These are phyloP conservation scores for Rostrohypoxylon terebratum DNA, from an alignment of 495 filamentous ascomycete species.

Conservation along the genomic window DNA sequence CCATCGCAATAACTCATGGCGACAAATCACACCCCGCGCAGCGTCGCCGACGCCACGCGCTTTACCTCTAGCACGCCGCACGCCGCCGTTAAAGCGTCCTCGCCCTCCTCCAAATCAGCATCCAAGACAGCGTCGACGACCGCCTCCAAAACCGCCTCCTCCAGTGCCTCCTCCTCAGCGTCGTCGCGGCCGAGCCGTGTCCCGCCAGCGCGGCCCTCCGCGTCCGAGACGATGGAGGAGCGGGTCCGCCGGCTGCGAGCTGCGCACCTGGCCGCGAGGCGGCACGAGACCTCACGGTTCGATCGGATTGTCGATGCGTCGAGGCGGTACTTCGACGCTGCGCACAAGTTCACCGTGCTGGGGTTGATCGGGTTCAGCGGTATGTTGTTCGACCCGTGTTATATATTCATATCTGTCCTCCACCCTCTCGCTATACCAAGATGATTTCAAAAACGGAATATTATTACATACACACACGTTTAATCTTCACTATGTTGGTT, in stretches of 20 bases:
- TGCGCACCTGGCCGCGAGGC: slow-evolving; percentile 76
- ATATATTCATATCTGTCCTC: background rate
- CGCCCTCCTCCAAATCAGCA: slow-evolving; percentile 37
- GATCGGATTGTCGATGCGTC: slow-evolving; percentile 77
- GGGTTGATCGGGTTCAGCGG: slow-evolving; percentile 82
- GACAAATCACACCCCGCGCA: slow-evolving; percentile 74
- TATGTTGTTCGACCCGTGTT: slow-evolving; percentile 54
- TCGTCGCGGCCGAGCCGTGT: slow-evolving; percentile 63
- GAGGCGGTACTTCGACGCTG: slow-evolving; percentile 80
- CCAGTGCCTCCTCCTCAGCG: slow-evolving; percentile 40
- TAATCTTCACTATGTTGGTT: background rate
- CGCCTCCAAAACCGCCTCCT: slow-evolving; percentile 34
- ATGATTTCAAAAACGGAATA: background rate
- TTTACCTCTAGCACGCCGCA: slow-evolving; percentile 95
- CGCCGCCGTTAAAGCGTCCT: slow-evolving; percentile 73
- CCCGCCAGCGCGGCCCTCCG: slow-evolving; percentile 61
- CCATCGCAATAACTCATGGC: slow-evolving; percentile 19
- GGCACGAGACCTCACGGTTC: slow-evolving; percentile 71
- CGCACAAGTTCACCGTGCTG: slow-evolving; percentile 81
- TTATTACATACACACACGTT: background rate
- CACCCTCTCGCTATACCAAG: background rate
- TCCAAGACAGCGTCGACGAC: background rate
- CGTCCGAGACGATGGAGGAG: slow-evolving; percentile 83
- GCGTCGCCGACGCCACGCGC: slow-evolving; percentile 90
- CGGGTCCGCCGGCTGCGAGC: slow-evolving; percentile 88